A percentile compares a stretch with the other conserved stretches of the same genome.
phyloP scores from a whole-genome alignment of 768 basidiomycete genomes.

The Leccinum fibrillosum region DNA sequence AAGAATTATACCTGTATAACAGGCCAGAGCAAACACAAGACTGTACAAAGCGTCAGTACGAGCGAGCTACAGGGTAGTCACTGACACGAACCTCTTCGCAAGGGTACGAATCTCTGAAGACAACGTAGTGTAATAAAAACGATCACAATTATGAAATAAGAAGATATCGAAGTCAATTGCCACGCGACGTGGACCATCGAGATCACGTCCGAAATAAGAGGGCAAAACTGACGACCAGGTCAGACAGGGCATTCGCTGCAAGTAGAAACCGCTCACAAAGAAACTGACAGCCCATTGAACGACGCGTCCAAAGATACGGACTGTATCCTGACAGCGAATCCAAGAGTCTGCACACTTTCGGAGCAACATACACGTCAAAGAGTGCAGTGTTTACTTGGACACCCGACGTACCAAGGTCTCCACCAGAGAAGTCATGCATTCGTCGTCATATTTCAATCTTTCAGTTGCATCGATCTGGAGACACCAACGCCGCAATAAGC shows the following conservation, averaged over 20 bases:
- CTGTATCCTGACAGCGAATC: constrained; percentile 1
- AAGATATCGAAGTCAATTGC: constrained; percentile 15
- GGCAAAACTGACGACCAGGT: constrained; percentile 15
- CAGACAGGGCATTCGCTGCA: background rate
- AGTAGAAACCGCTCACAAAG: constrained; percentile 14
- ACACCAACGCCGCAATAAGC: background rate
- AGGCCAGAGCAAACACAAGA: background rate
- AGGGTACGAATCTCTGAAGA: constrained; percentile 1
- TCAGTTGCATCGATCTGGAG: constrained; percentile 9
- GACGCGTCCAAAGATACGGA: background rate
- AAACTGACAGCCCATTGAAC: constrained; percentile 19
- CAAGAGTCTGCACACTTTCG: constrained; percentile 3
- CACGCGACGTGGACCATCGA: constrained; percentile 13
- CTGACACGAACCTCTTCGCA: constrained; percentile 9
- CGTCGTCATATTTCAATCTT: background rate
- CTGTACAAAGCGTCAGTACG: constrained; percentile 7
- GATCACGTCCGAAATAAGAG: constrained; percentile 21
- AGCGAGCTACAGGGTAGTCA: background rate
- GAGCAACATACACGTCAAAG: background rate
- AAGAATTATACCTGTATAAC: background rate
- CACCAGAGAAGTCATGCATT: constrained; percentile 4
- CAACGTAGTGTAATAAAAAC: constrained; percentile 1
- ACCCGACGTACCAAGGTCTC: constrained; percentile 1
- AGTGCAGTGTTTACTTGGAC: background rate
- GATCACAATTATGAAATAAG: constrained; percentile 10